Conservation (phyloP, 495 filamentous ascomycete species). For the Neurospora tetrasperma region DNA sequence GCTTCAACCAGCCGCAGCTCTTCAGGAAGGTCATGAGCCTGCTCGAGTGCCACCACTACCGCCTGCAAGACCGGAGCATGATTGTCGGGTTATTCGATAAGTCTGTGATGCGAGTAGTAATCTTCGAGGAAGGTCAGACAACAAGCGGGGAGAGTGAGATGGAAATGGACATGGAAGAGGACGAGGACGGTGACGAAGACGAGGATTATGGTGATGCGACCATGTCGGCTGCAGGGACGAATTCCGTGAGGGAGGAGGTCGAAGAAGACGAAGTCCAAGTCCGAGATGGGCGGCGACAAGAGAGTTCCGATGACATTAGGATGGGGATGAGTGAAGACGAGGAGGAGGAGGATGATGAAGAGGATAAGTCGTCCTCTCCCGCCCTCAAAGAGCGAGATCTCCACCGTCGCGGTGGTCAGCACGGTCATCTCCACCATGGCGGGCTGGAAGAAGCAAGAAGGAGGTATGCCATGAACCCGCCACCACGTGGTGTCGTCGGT, state of each 20-base stretch:
- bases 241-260: neutral
- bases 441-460: neutral
- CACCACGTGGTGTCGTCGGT: neutral
- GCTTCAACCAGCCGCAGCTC: constrained; percentile 63
- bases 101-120: constrained; percentile 69
- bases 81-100: constrained; percentile 92
- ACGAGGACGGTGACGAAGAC: constrained; percentile 5
- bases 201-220: constrained; percentile 2
- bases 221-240: neutral
- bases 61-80: constrained; percentile 72
- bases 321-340: constrained; percentile 11
- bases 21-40: constrained; percentile 77
- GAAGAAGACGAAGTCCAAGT: constrained; percentile 1
- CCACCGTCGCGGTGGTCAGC: neutral
- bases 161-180: constrained; percentile 9
- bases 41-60: constrained; percentile 84
- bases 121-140: constrained; percentile 43
- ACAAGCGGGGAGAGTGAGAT: constrained; percentile 1
- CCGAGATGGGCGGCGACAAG: neutral
- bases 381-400: neutral
- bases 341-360: constrained; percentile 3
- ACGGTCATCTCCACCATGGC: neutral
- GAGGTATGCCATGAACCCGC: neutral
- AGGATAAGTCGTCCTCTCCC: constrained; percentile 21
- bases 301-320: constrained; percentile 5